Evolutionary conservation across 306 rosid species (phyloP).

Genomic region (Urtica urens): DNA sequence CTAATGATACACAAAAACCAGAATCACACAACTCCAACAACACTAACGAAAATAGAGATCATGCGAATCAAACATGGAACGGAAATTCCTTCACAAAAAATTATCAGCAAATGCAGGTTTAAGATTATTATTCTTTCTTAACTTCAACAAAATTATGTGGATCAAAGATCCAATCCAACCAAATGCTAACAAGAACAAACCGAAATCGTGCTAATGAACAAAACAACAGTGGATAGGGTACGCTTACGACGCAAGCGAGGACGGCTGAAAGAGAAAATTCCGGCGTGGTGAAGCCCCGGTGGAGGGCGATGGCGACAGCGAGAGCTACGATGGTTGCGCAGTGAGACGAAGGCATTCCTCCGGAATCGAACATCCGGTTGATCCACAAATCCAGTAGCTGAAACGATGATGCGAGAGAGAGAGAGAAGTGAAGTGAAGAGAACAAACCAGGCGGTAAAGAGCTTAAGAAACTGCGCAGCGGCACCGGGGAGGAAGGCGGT

Average conservation of each 20-base stretch:
- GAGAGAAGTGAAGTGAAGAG: background rate
- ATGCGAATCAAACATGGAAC: too few relatives aligned
- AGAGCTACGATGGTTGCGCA: constrained; percentile 78
- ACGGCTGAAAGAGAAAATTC: constrained; percentile 67
- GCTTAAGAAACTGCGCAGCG: constrained; percentile 82
- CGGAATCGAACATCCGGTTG: constrained; percentile 69
- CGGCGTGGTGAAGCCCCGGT: constrained; percentile 63
- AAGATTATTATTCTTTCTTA: too few relatives aligned
- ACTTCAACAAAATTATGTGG: too few relatives aligned
- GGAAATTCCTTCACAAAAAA: too few relatives aligned
- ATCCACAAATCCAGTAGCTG: constrained; percentile 8
- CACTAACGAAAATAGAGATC: too few relatives aligned
- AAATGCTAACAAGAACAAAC: background rate
- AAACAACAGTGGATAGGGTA: too few relatives aligned
- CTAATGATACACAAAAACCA: too few relatives aligned
- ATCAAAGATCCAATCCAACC: too few relatives aligned
- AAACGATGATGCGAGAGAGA: background rate
- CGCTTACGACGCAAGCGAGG: constrained; percentile 69
- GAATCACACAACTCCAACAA: too few relatives aligned
- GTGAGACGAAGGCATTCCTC: constrained; percentile 94
- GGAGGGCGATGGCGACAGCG: constrained; percentile 53
- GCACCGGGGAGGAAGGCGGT: constrained; percentile 63
- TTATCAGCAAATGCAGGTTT: too few relatives aligned
- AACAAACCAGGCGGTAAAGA: constrained; percentile 84
- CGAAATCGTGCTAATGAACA: too few relatives aligned